Evolutionary conservation across 208 protist species (phyloP), one percentile per base, ranked within the genome.

Genomic region (Crithidia thermophila): DNA sequence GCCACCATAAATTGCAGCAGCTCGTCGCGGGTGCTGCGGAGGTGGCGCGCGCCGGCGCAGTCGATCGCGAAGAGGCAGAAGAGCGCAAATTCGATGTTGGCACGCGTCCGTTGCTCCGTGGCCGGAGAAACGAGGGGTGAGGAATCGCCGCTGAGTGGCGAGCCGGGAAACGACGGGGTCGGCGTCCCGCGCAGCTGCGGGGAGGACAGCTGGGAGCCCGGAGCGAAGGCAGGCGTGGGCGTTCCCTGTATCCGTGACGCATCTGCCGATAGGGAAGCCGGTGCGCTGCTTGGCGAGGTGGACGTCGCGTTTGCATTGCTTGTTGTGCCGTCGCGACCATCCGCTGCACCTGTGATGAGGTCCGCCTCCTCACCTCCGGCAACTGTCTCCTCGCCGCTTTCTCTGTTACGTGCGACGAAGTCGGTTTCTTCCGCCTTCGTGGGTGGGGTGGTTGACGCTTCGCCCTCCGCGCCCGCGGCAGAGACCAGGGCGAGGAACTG

Each of bases 51-150:
- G 16, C 53, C 59, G 18, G 23, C 69, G 42, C 25, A 34, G 45
- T 67, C 59, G n/a, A 61, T 45, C 13, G 53, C 69, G 28, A 63
- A 49, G 47, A 67, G 60, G n/a, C 52, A 70, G 45, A 70, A 70
- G 33, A 70, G 51, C 14, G 64, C 64, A 27, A 70, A 61, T 39
- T 70, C 62, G 5, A 59, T 20, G 23, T 42, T 64, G 30, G 42
- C 58, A 4, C 58, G 62, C 10, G 62, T 53, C 33, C 25, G 21
- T 18, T 37, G 9, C 0, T 33, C 18, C 10, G 47, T 39, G 21
- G 27, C 0, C 39, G 14, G n/a, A 18, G 45, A 6, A 0, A 13
- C 25, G 50, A 10, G 2, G 30, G 4, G 1, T 14, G 39, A 28
- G 4, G 43, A 3, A 30, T 13, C 14, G 20, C 5, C 0, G 5